These are phyloP conservation scores for Tetrapyrgos nigripes DNA, from an alignment of 1,284 basidiomycete genomes.

Conservation along the genomic window DNA sequence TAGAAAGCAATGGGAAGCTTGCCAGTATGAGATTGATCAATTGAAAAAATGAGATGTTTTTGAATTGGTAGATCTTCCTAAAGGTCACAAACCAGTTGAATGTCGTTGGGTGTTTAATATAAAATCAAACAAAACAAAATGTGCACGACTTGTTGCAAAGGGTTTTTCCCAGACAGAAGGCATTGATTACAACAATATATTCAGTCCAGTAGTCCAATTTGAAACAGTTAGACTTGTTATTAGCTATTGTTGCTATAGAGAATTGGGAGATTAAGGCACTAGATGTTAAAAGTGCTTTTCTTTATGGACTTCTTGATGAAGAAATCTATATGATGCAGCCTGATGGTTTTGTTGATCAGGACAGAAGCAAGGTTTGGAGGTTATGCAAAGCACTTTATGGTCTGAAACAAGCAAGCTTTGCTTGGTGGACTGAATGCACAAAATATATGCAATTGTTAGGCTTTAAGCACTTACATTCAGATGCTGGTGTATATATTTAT, in stretches of 20 bases:
- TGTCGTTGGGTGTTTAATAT: no score
- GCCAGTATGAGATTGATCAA: no score
- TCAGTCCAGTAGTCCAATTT: no score
- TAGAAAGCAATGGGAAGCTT: conserved; percentile 40
- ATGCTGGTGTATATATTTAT: conserved; percentile 28
- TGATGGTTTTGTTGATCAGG: conserved; percentile 29
- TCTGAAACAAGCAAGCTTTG: conserved; percentile 35
- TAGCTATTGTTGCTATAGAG: conserved; percentile 37
- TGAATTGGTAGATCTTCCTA: no score
- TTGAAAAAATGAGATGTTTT: no score
- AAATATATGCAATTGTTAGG: conserved; percentile 28
- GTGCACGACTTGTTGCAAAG: no score
- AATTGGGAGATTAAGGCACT: conserved; percentile 38
- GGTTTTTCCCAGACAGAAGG: conserved; percentile 46
- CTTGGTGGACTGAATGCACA: conserved; percentile 37
- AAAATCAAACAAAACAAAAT: no score
- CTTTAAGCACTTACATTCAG: conserved; percentile 23
- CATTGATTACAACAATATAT: conserved; percentile 46
- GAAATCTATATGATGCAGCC: conserved; percentile 44
- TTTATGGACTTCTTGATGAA: conserved; percentile 41
- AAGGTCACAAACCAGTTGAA: no score
- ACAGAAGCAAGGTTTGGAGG: conserved; percentile 26
- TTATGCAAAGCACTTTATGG: conserved; percentile 35
- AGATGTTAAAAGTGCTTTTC: conserved; percentile 45
- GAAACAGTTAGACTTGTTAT: conserved; percentile 45